These are phyloP conservation scores for Globisporangium canariense DNA, from an alignment of 352 stramenopile species.

Conservation along the genomic window DNA sequence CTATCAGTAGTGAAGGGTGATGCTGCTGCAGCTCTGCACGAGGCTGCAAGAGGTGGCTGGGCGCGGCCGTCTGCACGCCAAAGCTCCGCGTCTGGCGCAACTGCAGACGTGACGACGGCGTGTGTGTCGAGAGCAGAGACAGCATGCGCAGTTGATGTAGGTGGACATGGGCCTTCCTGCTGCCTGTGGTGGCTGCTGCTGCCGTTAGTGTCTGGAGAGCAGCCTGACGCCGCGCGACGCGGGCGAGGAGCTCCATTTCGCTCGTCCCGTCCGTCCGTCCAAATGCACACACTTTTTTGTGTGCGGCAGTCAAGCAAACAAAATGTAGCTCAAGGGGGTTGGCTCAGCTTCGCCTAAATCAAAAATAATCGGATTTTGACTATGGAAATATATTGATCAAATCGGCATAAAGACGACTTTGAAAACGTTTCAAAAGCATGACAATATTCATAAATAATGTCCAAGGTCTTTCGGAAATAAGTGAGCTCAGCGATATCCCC, in stretches of 20 bases:
- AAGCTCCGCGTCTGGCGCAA: slow-evolving; percentile 8
- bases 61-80: neutral
- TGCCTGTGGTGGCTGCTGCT: neutral
- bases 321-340: too few species aligned
- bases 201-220: neutral
- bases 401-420: too few species aligned
- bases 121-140: neutral
- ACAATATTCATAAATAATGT: too few species aligned
- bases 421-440: too few species aligned
- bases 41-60: slow-evolving; percentile 10
- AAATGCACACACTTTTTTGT: too few species aligned
- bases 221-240: slow-evolving; percentile 1
- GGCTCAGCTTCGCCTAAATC: too few species aligned
- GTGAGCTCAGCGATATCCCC: too few species aligned
- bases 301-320: too few species aligned
- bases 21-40: neutral
- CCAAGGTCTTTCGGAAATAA: too few species aligned
- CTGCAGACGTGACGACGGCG: neutral
- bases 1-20: neutral
- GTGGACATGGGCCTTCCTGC: neutral
- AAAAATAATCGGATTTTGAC: too few species aligned
- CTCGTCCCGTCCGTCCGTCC: neutral
- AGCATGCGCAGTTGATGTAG: neutral
- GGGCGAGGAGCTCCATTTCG: slow-evolving; percentile 9
- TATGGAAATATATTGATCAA: too few species aligned